phyloP scores from a whole-genome alignment of 176 grass and related monocot genomes.

The Eragrostis nindensis region DNA sequence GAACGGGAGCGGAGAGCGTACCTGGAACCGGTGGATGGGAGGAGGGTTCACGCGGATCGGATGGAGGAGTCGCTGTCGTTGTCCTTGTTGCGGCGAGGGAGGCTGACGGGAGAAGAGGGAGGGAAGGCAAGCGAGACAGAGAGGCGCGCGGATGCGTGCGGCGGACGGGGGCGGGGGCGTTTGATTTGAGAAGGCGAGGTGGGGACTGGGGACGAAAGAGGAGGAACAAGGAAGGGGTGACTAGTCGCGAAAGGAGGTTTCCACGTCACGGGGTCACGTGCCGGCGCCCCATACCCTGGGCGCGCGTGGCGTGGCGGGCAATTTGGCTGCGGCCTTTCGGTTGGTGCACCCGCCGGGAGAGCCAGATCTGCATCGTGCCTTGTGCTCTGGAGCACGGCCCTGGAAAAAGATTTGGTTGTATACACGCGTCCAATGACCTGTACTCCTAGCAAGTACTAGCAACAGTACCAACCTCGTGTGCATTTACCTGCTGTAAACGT shows the following conservation, averaged over 20 bases:
- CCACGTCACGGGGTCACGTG: slow-evolving; percentile 62
- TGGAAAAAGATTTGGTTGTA: neutral
- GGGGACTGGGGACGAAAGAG: neutral
- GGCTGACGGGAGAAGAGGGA: neutral
- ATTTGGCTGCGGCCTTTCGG: neutral
- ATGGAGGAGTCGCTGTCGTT: slow-evolving; percentile 9
- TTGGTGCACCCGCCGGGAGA: neutral
- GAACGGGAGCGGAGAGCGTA: neutral
- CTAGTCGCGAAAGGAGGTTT: slow-evolving; percentile 29
- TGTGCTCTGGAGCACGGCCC: neutral
- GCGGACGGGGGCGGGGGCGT: neutral
- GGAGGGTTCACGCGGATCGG: neutral
- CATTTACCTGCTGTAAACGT: neutral
- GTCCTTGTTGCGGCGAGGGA: neutral
- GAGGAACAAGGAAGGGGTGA: neutral
- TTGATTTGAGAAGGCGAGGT: slow-evolving; percentile 10
- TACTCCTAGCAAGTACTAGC: too few species aligned
- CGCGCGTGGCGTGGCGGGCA: slow-evolving; percentile 16
- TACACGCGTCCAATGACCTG: neutral
- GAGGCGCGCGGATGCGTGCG: neutral
- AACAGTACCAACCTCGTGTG: too few species aligned
- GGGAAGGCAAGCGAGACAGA: neutral
- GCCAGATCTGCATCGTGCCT: slow-evolving; percentile 16
- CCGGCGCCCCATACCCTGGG: slow-evolving; percentile 45
- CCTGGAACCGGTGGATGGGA: slow-evolving; percentile 16